phyloP scores from a whole-genome alignment of 1,139 yeast species.

The Sugiyamaella grinbergsii region DNA sequence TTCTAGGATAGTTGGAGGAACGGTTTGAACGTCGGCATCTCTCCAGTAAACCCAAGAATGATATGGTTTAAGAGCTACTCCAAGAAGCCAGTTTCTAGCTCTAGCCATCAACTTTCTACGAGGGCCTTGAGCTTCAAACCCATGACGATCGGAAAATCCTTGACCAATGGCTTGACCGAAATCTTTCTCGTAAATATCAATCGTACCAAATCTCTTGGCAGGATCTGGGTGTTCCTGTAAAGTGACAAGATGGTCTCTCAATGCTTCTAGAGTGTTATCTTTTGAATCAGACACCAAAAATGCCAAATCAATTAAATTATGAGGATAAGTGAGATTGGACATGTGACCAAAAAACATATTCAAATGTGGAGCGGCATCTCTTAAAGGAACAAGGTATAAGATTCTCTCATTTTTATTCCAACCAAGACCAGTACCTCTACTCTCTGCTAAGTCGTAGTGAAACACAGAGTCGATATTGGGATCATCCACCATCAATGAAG shows the following conservation, averaged over 20 bases:
- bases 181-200: conserved; percentile 60
- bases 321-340: conserved; percentile 64
- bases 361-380: conserved; percentile 70
- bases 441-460: conserved; percentile 56
- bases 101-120: conserved; percentile 72
- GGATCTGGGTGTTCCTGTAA: conserved; percentile 59
- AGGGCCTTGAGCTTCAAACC: conserved; percentile 74
- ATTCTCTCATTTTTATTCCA: conserved; percentile 62
- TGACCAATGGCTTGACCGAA: conserved; percentile 73
- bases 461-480: conserved; percentile 48
- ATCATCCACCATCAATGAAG: conserved; percentile 31
- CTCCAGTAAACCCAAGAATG: conserved; percentile 83
- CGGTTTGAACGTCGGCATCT: conserved; percentile 69
- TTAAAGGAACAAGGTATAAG: conserved; percentile 64
- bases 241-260: conserved; percentile 49
- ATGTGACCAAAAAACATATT: conserved; percentile 67
- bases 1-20: conserved; percentile 61
- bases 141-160: conserved; percentile 81
- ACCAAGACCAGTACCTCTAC: conserved; percentile 56
- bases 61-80: conserved; percentile 64
- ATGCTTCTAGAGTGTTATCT: conserved; percentile 62
- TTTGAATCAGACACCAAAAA: conserved; percentile 66
- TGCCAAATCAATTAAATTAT: conserved; percentile 63
- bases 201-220: conserved; percentile 55
- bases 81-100: conserved; percentile 69